These are phyloP conservation scores for Naematelia aurantialba DNA, from an alignment of 768 basidiomycete species.

Conservation along the genomic window DNA sequence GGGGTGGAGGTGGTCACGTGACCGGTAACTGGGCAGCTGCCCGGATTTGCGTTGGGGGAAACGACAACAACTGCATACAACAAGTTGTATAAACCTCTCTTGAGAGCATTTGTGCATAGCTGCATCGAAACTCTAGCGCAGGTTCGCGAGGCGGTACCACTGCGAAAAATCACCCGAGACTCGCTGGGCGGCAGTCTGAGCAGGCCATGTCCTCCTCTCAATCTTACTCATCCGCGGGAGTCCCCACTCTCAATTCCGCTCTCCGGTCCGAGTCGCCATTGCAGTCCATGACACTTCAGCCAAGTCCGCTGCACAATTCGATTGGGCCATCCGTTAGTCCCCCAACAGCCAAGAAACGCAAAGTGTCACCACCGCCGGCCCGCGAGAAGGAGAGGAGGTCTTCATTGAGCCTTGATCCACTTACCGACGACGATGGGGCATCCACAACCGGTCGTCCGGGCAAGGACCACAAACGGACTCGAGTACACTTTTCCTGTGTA, in stretches of 20 bases:
- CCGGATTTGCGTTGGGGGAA: not conserved
- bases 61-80: not conserved
- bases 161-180: not conserved
- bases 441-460: conserved; percentile 17
- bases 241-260: not conserved
- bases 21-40: not conserved
- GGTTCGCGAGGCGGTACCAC: not conserved
- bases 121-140: too few species aligned
- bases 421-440: conserved; percentile 34
- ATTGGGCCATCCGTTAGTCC: not conserved
- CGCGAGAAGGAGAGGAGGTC: conserved; percentile 17
- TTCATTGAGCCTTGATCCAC: conserved; percentile 23
- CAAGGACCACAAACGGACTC: conserved; percentile 36
- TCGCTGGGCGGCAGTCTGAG: not conserved
- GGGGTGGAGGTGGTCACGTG: not conserved
- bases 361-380: conserved; percentile 15
- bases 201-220: not conserved
- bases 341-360: conserved; percentile 25
- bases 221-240: not conserved
- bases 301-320: not conserved
- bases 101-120: too few species aligned
- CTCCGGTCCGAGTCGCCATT: not conserved
- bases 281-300: not conserved
- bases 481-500: conserved; percentile 48
- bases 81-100: too few species aligned